Conservation (phyloP, 257 asterid species). For the Ilex asprella region DNA sequence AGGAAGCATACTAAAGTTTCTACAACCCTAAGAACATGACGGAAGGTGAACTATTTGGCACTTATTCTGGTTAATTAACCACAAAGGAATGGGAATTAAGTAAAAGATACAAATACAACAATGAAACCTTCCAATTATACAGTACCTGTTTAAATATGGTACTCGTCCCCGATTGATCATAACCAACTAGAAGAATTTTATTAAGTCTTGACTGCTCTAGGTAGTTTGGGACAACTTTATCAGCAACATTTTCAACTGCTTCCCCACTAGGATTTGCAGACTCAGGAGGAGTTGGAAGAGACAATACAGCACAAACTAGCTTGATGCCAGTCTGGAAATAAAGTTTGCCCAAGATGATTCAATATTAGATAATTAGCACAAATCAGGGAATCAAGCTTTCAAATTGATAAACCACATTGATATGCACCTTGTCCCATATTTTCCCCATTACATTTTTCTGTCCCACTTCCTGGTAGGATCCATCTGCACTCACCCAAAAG, state of each 20-base stretch:
- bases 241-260: slow-evolving; percentile 23
- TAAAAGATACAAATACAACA: neutral
- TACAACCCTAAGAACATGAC: too few species aligned
- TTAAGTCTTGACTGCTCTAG: slow-evolving; percentile 22
- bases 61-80: too few species aligned
- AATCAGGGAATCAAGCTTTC: slow-evolving; percentile 3
- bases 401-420: slow-evolving; percentile 2
- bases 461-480: slow-evolving; percentile 63
- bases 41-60: too few species aligned
- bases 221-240: slow-evolving; percentile 13
- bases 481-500: slow-evolving; percentile 76
- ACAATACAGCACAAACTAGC: slow-evolving; percentile 53
- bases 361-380: slow-evolving; percentile 2
- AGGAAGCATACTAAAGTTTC: too few species aligned
- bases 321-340: slow-evolving; percentile 49
- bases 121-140: neutral
- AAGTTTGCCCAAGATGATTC: neutral
- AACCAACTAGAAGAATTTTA: slow-evolving; percentile 70
- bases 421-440: slow-evolving; percentile 67
- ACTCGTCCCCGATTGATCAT: slow-evolving; percentile 83
- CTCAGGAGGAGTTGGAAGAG: slow-evolving; percentile 70
- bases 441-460: slow-evolving; percentile 68
- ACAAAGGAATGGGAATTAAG: neutral
- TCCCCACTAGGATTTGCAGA: slow-evolving; percentile 20
- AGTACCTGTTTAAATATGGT: slow-evolving; percentile 89